Evolutionary conservation across 345 rosid species (phyloP).

Genomic region (Populus pruinosa): DNA sequence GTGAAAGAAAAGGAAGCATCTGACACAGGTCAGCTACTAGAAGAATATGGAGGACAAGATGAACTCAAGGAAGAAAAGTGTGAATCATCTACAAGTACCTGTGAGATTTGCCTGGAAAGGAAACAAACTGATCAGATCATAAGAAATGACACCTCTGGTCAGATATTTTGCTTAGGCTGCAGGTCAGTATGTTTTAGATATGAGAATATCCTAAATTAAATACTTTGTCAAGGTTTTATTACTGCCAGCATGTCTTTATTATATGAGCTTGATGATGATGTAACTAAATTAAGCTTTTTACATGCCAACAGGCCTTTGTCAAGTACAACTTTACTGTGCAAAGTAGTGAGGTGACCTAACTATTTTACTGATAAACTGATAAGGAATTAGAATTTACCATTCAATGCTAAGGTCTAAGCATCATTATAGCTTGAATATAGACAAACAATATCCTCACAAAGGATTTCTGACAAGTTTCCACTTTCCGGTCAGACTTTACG

Average conservation of each 20-base stretch:
- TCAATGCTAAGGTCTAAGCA: background rate
- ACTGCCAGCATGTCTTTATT: background rate
- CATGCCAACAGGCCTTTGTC: too few species aligned
- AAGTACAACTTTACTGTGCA: background rate
- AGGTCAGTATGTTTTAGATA: background rate
- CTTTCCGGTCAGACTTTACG: background rate
- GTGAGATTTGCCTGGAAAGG: slow-evolving; percentile 1
- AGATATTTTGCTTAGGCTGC: background rate
- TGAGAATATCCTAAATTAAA: background rate
- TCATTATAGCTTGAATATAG: background rate
- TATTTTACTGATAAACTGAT: background rate
- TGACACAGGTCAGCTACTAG: background rate
- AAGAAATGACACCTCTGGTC: background rate
- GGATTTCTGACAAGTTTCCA: background rate
- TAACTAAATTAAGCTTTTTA: background rate
- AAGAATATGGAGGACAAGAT: background rate
- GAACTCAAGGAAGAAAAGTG: background rate
- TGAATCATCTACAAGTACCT: background rate
- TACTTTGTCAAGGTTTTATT: too few species aligned
- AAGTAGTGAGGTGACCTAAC: background rate
- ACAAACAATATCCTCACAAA: background rate
- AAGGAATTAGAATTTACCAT: background rate
- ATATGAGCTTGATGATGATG: background rate
- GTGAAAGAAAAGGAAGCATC: background rate
- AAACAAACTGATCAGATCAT: background rate